Base-by-base conservation (phyloP, 2,329 filamentous ascomycete genomes). In the Botrytis medusae region DNA sequence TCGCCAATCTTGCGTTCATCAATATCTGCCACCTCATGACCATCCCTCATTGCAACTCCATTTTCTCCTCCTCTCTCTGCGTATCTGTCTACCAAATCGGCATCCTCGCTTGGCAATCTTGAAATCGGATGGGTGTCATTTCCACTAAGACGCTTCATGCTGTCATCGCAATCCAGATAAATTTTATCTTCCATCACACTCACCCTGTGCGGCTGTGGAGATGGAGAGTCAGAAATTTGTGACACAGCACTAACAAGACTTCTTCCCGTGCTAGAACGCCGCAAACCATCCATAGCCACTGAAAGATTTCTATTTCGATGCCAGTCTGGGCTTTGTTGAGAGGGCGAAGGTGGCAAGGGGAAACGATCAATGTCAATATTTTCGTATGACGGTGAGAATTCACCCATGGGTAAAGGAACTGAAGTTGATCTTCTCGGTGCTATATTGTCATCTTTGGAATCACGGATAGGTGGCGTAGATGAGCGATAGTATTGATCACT, bases 211-310 rank as follows among this genome's bases (percentile, higher is more conserved):
- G 42, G 32, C 16, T 51, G 69, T 77, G 14, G 37, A 7, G 40
- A 70, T 0, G 68, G 40, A 7, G 42, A 46, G 18, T 72, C 62
- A 10, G 61, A 54, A 7, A 72, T 37, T 6, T 79, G 76, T 72
- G 82, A 80, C 22, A 79, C 78, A 22, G 79, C 77, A 71, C 83
- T 79, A 77, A 81, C 80, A 16, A 84, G 81, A 37, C 89, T 88
- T 82, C 88, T 88, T 80, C 88, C 87, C 44, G 54, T 60, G 29
- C 32, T 40, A 37, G 34, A 51, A 32, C 67, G 42, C 37, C 59
- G 62, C 20, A 68, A 61, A 9, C 46, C 62, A 8, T 72, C 29
- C 18, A 16, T 40, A 29, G n/a, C 37, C 9, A 32, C 40, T 2
- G 65, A 44, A 10, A 68, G 32, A 48, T 72, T 59, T 46, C n/a